phyloP scores from a whole-genome alignment of 2,329 filamentous ascomycete genomes.

The Xylaria sp. region DNA sequence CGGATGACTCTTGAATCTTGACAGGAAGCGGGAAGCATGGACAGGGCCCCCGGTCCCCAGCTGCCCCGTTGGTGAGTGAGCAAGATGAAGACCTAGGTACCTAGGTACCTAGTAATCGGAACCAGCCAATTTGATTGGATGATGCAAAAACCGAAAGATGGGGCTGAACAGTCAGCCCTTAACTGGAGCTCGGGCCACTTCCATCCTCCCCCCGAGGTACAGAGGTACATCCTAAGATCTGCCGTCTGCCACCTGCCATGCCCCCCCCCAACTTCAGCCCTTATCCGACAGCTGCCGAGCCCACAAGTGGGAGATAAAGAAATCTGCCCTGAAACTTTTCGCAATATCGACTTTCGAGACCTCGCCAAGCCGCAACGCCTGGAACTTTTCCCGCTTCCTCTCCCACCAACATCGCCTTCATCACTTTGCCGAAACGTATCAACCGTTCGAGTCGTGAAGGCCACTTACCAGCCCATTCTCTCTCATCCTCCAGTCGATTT shows the following conservation, averaged over 20 bases:
- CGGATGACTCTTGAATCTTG: constrained; percentile 27
- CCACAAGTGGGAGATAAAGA: constrained; percentile 13
- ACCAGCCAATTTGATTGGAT: neutral
- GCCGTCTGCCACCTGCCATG: neutral
- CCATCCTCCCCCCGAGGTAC: no score
- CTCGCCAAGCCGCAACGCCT: constrained; percentile 1
- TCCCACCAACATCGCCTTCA: constrained; percentile 53
- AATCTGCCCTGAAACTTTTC: constrained; percentile 3
- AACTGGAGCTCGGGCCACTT: no score
- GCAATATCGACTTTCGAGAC: constrained; percentile 2
- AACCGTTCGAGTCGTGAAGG: constrained; percentile 82
- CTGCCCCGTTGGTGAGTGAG: no score
- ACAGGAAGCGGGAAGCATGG: no score
- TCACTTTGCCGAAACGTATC: constrained; percentile 76
- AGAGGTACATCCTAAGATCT: neutral
- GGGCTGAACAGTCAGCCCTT: no score
- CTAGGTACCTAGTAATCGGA: constrained; percentile 2
- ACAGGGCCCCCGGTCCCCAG: no score
- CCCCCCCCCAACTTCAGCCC: constrained; percentile 17
- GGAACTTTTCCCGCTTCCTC: constrained; percentile 24
- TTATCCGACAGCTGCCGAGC: constrained; percentile 20
- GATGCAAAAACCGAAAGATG: no score
- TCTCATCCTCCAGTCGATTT: neutral
- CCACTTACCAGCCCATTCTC: constrained; percentile 22
- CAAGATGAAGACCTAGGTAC: neutral